Percentiles rank a stretch among this genome's conserved stretches.
Evolutionary conservation across 2,329 filamentous ascomycete species (phyloP).

Genomic region (Dactylellina drechsleri): DNA sequence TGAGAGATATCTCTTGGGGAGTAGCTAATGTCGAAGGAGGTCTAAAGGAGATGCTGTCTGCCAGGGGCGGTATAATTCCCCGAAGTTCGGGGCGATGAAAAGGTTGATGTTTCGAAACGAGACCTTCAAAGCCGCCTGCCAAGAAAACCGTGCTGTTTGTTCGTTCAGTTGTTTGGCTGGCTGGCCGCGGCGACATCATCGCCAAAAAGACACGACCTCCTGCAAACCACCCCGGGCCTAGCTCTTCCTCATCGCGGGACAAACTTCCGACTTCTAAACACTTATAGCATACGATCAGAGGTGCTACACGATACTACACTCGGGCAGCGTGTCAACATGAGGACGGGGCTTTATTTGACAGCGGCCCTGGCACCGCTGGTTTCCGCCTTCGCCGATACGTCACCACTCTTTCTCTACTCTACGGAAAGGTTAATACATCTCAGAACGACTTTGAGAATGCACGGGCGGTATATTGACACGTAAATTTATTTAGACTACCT

Average conservation of each 20-base stretch:
- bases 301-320: neutral
- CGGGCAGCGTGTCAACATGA: slow-evolving; percentile 30
- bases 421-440: slow-evolving; percentile 75
- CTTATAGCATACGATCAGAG: neutral
- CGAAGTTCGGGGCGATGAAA: slow-evolving; percentile 21
- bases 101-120: slow-evolving; percentile 25
- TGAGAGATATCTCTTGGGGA: too few species aligned
- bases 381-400: slow-evolving; percentile 81
- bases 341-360: slow-evolving; percentile 42
- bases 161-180: slow-evolving; percentile 3
- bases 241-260: slow-evolving; percentile 3
- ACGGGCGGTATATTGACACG: slow-evolving; percentile 7
- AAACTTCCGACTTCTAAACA: slow-evolving; percentile 6
- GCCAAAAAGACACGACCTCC: slow-evolving; percentile 40
- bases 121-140: slow-evolving; percentile 29
- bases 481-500: slow-evolving; percentile 20
- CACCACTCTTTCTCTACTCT: slow-evolving; percentile 88
- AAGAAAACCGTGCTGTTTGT: slow-evolving; percentile 8
- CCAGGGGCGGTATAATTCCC: slow-evolving; percentile 35
- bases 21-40: too few species aligned
- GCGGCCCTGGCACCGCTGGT: slow-evolving; percentile 53
- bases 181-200: slow-evolving; percentile 54
- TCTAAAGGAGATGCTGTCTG: slow-evolving; percentile 1
- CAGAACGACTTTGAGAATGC: slow-evolving; percentile 18
- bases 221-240: neutral